Evolutionary conservation across 352 stramenopile genomes (phyloP), one percentile per base, ranked within the genome.

Genomic region (Globisporangium barbulae): DNA sequence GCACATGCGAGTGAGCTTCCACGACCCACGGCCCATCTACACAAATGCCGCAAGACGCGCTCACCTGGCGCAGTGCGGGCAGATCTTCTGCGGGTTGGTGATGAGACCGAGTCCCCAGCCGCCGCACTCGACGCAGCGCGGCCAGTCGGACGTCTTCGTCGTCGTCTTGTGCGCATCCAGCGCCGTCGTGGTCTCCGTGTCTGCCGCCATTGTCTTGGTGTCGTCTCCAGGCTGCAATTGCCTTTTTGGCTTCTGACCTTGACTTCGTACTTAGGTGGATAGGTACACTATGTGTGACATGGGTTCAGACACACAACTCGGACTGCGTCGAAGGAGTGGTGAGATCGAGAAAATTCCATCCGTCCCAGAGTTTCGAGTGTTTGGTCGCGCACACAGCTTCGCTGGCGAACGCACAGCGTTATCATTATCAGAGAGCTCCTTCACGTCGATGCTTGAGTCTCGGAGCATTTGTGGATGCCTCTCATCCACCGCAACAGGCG

Each of bases 51-150:
- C 5, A 15, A 28, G 19, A 8, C n/a, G 33, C 22, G 35, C 63
- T 21, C 65, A 90, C 81, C 81, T 71, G n/a, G 85, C 65, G 53
- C 86, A 94, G 72, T 95, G 84, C 25, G 68, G 65, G 50, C 86
- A 95, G 45, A 95, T 64, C 45, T 77, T 76, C 65, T 93, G 76
- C 10, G 85, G 71, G 65, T 93, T 93, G 15, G 75, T 84, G 3
- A 92, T 76, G 25, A 95, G 71, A 1, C 78, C 87, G 19, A 91
- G 61, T 12, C 83, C 87, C 61, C 75, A 86, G 47, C 83, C 87
- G 22, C 80, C 83, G 64, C 87, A 95, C 64, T 87, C 67, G 6
- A 74, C 67, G 69, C 86, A 94, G 60, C 76, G 76, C 22, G 81
- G 77, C 63, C 85, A 71, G n/a, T 84, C 73, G 1, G 56, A 54